Percentiles rank a stretch among this genome's conserved stretches.
phyloP scores from a whole-genome alignment of 2,329 filamentous ascomycete genomes.

The Keithomyces neogunnii region DNA sequence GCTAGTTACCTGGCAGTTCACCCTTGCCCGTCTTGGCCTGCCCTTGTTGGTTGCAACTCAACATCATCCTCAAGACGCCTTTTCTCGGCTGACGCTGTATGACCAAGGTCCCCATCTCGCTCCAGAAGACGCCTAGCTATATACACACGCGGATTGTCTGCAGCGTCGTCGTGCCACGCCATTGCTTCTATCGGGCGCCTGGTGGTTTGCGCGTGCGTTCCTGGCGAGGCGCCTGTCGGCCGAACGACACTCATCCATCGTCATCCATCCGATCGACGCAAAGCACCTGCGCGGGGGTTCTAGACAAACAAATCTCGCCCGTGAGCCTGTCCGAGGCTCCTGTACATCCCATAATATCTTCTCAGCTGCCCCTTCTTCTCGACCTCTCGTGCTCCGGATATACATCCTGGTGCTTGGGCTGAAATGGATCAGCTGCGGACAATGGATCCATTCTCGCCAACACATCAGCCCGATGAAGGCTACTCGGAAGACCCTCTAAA shows the following conservation, averaged over 20 bases:
- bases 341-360: not conserved
- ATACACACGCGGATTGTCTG: not conserved
- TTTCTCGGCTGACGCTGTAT: not conserved
- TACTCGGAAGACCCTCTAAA: constrained; percentile 70
- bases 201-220: not conserved
- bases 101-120: not conserved
- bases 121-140: not conserved
- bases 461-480: constrained; percentile 67
- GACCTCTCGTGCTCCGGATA: not conserved
- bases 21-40: too few species aligned
- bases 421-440: constrained; percentile 16
- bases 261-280: not conserved
- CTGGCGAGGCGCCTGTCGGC: constrained; percentile 1
- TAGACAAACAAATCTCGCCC: not conserved
- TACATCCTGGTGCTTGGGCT: constrained; percentile 2
- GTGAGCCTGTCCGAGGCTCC: not conserved
- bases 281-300: not conserved
- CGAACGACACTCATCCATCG: not conserved
- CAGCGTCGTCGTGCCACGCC: not conserved
- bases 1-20: too few species aligned
- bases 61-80: not conserved
- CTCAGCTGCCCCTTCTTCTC: not conserved
- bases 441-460: constrained; percentile 42
- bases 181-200: not conserved
- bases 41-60: too few species aligned